Evolutionary conservation across 192 early-diverging fungal species (phyloP).

Genomic region (Coemansia sp.): DNA sequence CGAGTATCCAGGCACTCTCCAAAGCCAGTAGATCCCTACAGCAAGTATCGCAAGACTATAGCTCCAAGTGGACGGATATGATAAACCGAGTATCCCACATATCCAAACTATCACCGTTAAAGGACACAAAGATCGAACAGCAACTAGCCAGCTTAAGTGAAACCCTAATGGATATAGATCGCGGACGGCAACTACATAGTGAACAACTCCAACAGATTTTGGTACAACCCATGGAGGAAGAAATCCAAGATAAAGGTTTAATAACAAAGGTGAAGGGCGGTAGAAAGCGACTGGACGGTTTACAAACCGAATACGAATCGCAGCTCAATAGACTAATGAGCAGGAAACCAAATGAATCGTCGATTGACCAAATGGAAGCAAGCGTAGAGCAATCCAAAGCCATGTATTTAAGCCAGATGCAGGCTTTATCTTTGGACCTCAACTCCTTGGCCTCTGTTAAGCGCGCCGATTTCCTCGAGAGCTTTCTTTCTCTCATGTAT

Average conservation of each 20-base stretch:
- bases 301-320: slow-evolving; percentile 44
- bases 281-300: slow-evolving; percentile 12
- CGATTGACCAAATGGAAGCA: slow-evolving; percentile 31
- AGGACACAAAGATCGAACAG: slow-evolving; percentile 15
- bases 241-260: slow-evolving; percentile 59
- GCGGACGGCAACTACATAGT: slow-evolving; percentile 38
- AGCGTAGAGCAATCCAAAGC: slow-evolving; percentile 60
- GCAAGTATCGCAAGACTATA: slow-evolving; percentile 16
- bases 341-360: slow-evolving; percentile 19
- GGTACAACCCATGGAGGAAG: slow-evolving; percentile 63
- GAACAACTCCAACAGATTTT: slow-evolving; percentile 67
- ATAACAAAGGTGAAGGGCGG: slow-evolving; percentile 7
- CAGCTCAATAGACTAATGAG: slow-evolving; percentile 32
- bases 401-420: slow-evolving; percentile 58
- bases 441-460: slow-evolving; percentile 72
- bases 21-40: slow-evolving; percentile 31
- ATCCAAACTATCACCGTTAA: slow-evolving; percentile 20
- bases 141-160: slow-evolving; percentile 15
- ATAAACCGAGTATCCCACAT: slow-evolving; percentile 12
- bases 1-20: slow-evolving; percentile 22
- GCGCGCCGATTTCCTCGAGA: slow-evolving; percentile 63
- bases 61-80: slow-evolving; percentile 11
- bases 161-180: slow-evolving; percentile 34
- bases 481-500: slow-evolving; percentile 67
- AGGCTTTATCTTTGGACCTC: slow-evolving; percentile 63